Conservation (phyloP, 192 early-diverging fungal genomes). For the Fimicolochytrium jonesii region DNA sequence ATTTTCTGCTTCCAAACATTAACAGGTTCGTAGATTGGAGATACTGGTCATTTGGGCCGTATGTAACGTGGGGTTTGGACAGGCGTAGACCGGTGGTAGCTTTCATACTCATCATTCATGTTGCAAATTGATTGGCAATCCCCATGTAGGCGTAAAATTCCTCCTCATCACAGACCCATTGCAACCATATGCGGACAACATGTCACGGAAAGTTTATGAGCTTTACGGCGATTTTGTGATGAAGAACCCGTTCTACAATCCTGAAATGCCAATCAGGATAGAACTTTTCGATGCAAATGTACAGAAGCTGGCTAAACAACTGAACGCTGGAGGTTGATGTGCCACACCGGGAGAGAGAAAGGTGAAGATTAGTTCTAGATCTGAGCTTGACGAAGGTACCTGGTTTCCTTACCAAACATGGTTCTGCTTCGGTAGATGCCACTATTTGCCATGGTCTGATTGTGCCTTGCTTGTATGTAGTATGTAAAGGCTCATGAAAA, state of each 20-base stretch:
- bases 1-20: slow-evolving; percentile 90
- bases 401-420: too few species aligned
- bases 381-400: too few species aligned
- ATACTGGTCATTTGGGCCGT: background rate
- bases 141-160: slow-evolving; percentile 87
- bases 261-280: slow-evolving; percentile 97
- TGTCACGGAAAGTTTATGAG: slow-evolving; percentile 70
- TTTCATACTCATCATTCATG: too few species aligned
- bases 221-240: slow-evolving; percentile 95
- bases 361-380: too few species aligned
- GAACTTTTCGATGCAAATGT: slow-evolving; percentile 91
- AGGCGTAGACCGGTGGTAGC: background rate
- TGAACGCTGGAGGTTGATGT: too few species aligned
- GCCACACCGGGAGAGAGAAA: too few species aligned
- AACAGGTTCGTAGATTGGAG: slow-evolving; percentile 58
- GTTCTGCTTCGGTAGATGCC: too few species aligned
- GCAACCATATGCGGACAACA: slow-evolving; percentile 64
- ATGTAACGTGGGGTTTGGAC: background rate
- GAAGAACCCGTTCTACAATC: slow-evolving; percentile 98
- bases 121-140: too few species aligned
- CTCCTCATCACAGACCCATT: slow-evolving; percentile 81
- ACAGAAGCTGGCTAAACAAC: slow-evolving; percentile 56
- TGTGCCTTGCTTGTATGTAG: too few species aligned
- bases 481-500: too few species aligned
- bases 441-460: too few species aligned